Conservation (phyloP, 768 basidiomycete species). For the Hydnum rufescens region DNA sequence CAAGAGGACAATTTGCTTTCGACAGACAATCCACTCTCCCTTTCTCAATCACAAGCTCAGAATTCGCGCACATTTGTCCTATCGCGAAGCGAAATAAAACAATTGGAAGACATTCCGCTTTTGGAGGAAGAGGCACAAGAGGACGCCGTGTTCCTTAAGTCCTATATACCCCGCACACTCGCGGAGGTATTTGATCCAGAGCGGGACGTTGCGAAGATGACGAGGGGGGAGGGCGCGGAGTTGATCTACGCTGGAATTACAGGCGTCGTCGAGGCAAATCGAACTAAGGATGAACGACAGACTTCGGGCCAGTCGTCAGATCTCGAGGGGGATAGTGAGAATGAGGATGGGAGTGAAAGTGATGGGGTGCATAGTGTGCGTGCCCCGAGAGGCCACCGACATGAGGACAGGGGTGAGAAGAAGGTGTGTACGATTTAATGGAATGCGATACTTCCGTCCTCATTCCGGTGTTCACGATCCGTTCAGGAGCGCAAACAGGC, state of each 20-base stretch:
- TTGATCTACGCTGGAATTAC: conserved; percentile 82
- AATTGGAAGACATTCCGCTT: conserved; percentile 2
- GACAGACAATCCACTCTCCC: background rate
- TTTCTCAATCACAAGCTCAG: background rate
- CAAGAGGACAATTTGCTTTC: background rate
- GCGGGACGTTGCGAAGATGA: conserved; percentile 62
- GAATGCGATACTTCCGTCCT: background rate
- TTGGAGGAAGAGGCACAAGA: conserved; percentile 31
- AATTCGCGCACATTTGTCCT: background rate
- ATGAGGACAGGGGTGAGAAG: conserved; percentile 82
- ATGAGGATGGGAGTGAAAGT: conserved; percentile 19
- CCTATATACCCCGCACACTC: conserved; percentile 82
- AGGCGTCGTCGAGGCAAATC: conserved; percentile 30
- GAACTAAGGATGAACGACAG: conserved; percentile 13
- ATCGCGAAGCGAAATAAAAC: conserved; percentile 7
- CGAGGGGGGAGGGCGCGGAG: conserved; percentile 43
- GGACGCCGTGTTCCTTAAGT: conserved; percentile 72
- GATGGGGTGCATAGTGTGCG: conserved; percentile 26
- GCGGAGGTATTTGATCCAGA: conserved; percentile 93
- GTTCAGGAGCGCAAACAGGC: conserved; percentile 82
- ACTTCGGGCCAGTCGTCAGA: conserved; percentile 16
- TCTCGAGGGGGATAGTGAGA: conserved; percentile 16
- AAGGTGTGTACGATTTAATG: conserved; percentile 32
- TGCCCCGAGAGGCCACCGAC: conserved; percentile 65
- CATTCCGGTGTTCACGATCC: conserved; percentile 5